Evolutionary conservation across 345 rosid species (phyloP).

Genomic region (Dimocarpus longan): DNA sequence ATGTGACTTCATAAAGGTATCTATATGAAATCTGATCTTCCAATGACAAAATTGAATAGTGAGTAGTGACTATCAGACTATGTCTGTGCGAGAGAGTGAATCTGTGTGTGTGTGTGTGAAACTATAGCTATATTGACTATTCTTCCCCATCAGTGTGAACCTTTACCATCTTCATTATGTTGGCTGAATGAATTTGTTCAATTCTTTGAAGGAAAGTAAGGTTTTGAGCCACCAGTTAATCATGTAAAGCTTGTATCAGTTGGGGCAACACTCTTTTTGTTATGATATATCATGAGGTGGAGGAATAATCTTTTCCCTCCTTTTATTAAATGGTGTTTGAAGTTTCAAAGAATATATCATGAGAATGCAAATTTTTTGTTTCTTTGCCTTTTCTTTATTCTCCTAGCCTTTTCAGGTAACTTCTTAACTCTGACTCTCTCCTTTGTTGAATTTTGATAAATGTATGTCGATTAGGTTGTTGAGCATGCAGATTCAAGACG

Average conservation of each 20-base stretch:
- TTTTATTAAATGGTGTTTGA: slow-evolving; percentile 21
- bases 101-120: not conserved
- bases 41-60: not conserved
- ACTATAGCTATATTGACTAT: not conserved
- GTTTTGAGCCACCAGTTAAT: slow-evolving; percentile 10
- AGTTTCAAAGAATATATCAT: slow-evolving; percentile 25
- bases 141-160: not conserved
- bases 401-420: not conserved
- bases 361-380: slow-evolving; percentile 2
- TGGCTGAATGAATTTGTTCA: slow-evolving; percentile 16
- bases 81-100: slow-evolving; percentile 11
- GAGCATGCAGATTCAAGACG: slow-evolving; percentile 14
- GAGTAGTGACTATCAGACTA: not conserved
- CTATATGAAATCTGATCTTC: slow-evolving; percentile 8
- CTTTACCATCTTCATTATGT: slow-evolving; percentile 6
- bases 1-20: slow-evolving; percentile 4
- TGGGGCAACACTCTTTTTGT: slow-evolving; percentile 10
- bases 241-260: slow-evolving; percentile 19
- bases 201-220: slow-evolving; percentile 5
- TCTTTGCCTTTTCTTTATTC: slow-evolving; percentile 22
- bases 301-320: slow-evolving; percentile 24
- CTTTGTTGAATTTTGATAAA: slow-evolving; percentile 13
- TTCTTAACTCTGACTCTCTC: slow-evolving; percentile 2
- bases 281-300: slow-evolving; percentile 13
- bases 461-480: slow-evolving; percentile 3